Conservation (phyloP, 306 rosid species). For the Prunus mongolica region DNA sequence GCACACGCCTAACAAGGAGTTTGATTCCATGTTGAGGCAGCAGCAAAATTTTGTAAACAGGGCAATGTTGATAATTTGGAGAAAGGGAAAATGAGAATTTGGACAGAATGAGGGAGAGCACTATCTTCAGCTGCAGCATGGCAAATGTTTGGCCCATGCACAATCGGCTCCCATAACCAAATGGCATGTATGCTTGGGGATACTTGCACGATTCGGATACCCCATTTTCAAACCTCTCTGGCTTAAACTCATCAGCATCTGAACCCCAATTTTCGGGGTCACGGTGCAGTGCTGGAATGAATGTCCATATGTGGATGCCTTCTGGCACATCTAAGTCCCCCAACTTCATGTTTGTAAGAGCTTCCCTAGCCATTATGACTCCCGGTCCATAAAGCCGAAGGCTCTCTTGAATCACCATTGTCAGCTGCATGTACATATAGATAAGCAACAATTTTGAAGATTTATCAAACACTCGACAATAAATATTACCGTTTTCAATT, state of each 20-base stretch:
- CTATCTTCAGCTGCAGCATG: conserved; percentile 9
- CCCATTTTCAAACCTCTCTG: conserved; percentile 18
- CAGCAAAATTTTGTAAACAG: neutral
- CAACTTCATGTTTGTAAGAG: neutral
- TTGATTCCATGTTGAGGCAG: neutral
- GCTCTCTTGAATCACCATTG: conserved; percentile 16
- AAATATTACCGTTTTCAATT: conserved; percentile 1
- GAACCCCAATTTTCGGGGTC: conserved; percentile 13
- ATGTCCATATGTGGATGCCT: conserved; percentile 8
- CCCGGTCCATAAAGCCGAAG: conserved; percentile 16
- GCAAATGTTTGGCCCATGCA: conserved; percentile 13
- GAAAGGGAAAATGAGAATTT: conserved; percentile 5
- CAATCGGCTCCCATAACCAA: conserved; percentile 10
- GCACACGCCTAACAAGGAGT: neutral
- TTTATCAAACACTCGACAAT: neutral
- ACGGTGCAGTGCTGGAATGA: neutral
- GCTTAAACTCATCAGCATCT: conserved; percentile 13
- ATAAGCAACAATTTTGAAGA: neutral
- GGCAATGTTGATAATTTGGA: conserved; percentile 12
- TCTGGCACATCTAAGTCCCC: conserved; percentile 8
- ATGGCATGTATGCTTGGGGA: conserved; percentile 16
- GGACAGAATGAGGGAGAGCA: conserved; percentile 1
- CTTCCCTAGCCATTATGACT: conserved; percentile 1
- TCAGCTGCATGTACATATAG: neutral
- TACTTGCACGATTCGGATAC: neutral